Evolutionary conservation across 805 yeast species (phyloP).

Genomic region (Lipomyces yamadae): DNA sequence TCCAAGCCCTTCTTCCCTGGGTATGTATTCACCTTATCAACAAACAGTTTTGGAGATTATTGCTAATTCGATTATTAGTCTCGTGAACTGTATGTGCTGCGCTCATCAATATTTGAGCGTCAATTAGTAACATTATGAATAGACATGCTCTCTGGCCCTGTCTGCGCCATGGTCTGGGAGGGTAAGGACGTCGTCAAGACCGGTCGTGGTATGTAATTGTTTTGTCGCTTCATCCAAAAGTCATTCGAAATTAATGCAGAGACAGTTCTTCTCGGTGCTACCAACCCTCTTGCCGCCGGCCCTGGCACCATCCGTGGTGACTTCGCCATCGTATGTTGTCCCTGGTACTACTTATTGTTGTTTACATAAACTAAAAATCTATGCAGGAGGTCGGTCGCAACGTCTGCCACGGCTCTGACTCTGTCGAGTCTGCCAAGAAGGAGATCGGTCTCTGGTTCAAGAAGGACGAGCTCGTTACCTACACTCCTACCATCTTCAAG

Average conservation of each 20-base stretch:
- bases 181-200: constrained; percentile 99
- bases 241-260: neutral
- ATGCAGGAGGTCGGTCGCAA: constrained; percentile 91
- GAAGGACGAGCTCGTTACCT: constrained; percentile 91
- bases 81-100: constrained; percentile 24
- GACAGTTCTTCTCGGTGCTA: constrained; percentile 85
- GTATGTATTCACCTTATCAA: constrained; percentile 57
- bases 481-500: constrained; percentile 80
- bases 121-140: neutral
- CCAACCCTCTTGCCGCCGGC: constrained; percentile 95
- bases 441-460: constrained; percentile 98
- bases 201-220: constrained; percentile 66
- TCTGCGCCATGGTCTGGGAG: constrained; percentile 99
- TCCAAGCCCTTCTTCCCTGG: constrained; percentile 98
- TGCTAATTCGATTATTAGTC: constrained; percentile 16
- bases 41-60: neutral
- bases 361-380: neutral
- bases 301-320: constrained; percentile 99
- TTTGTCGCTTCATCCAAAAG: neutral
- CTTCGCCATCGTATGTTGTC: constrained; percentile 66
- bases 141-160: constrained; percentile 97
- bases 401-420: constrained; percentile 99
- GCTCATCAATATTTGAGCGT: neutral
- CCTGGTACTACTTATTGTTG: neutral
- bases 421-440: constrained; percentile 95